These are phyloP conservation scores for Cicer judaicum DNA, from an alignment of 306 rosid genomes.

Conservation along the genomic window DNA sequence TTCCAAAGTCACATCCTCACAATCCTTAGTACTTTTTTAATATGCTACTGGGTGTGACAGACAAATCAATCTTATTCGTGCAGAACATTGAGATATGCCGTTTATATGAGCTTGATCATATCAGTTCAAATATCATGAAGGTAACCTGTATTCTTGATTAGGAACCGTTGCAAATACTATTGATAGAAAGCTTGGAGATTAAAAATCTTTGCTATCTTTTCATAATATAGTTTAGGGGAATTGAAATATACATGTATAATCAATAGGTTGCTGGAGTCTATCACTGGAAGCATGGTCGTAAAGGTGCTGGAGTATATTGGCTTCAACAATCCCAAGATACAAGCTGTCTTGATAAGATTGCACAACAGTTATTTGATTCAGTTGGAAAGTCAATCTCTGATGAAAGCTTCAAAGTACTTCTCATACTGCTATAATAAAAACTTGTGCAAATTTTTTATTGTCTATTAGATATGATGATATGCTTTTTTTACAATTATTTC, in stretches of 20 bases:
- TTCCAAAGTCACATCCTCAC: slow-evolving; percentile 14
- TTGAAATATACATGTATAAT: slow-evolving; percentile 35
- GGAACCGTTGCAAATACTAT: slow-evolving; percentile 32
- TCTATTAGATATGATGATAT: slow-evolving; percentile 7
- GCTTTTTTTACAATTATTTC: slow-evolving; percentile 32
- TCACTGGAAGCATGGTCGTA: slow-evolving; percentile 96
- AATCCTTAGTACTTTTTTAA: slow-evolving; percentile 34
- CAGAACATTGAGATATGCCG: slow-evolving; percentile 96
- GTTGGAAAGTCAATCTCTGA: slow-evolving; percentile 94
- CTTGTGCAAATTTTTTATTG: neutral
- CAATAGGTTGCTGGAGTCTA: slow-evolving; percentile 83
- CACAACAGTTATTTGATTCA: slow-evolving; percentile 85
- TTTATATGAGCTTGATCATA: slow-evolving; percentile 69
- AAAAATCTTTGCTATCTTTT: slow-evolving; percentile 15
- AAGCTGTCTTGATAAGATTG: slow-evolving; percentile 80
- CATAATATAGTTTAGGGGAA: slow-evolving; percentile 27
- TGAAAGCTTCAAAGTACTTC: slow-evolving; percentile 83
- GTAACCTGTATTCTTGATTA: slow-evolving; percentile 50
- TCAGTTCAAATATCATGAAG: slow-evolving; percentile 84
- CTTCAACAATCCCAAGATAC: slow-evolving; percentile 90
- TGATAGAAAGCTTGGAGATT: slow-evolving; percentile 17
- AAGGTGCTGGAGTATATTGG: slow-evolving; percentile 90
- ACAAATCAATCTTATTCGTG: slow-evolving; percentile 41
- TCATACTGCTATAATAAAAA: slow-evolving; percentile 28
- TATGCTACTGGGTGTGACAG: slow-evolving; percentile 44